Evolutionary conservation across 2,329 filamentous ascomycete species (phyloP).

Genomic region (Fusarium papillatum): DNA sequence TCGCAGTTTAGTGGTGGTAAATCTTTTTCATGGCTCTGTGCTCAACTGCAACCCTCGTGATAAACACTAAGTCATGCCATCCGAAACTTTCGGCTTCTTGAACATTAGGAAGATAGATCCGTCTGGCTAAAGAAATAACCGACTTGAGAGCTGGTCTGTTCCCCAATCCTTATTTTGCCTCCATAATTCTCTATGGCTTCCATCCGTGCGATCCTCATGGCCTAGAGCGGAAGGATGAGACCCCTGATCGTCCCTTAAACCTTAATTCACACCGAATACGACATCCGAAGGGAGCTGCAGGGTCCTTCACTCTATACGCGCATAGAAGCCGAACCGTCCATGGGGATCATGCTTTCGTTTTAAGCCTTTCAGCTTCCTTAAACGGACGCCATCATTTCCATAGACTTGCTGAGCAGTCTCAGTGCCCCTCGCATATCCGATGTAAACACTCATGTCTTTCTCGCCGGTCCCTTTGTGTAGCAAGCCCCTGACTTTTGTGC

Average conservation of each 20-base stretch:
- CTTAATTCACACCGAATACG: background rate
- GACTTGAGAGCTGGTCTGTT: background rate
- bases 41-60: background rate
- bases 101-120: background rate
- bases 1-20: background rate
- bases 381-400: slow-evolving; percentile 62
- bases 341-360: slow-evolving; percentile 64
- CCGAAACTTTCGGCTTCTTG: background rate
- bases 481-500: background rate
- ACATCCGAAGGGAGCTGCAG: background rate
- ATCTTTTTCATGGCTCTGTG: background rate
- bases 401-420: slow-evolving; percentile 59
- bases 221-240: background rate
- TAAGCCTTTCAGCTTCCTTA: slow-evolving; percentile 56
- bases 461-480: slow-evolving; percentile 19
- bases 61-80: background rate
- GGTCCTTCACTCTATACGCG: background rate
- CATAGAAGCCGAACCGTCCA: slow-evolving; percentile 57
- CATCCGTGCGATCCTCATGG: background rate
- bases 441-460: slow-evolving; percentile 46
- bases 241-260: background rate
- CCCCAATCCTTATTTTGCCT: background rate
- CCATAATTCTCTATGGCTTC: background rate
- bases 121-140: background rate
- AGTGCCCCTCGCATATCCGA: slow-evolving; percentile 66